Evolutionary conservation across 1,284 basidiomycete genomes (phyloP).

Genomic region (Ustilago nuda): DNA sequence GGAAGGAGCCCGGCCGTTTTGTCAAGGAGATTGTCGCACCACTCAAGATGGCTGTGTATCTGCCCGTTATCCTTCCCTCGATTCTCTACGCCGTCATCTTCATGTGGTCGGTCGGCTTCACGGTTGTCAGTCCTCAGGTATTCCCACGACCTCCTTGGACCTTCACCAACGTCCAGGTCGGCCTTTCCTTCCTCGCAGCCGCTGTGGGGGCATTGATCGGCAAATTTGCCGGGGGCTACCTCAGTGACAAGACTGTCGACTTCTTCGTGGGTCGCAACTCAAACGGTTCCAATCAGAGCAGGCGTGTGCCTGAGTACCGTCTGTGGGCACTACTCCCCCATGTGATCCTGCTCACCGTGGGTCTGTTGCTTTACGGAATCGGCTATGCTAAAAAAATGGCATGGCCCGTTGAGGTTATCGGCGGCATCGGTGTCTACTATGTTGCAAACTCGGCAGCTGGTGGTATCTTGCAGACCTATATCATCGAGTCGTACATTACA

Average conservation of each 20-base stretch:
- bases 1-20: conserved; percentile 65
- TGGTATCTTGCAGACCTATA: conserved; percentile 60
- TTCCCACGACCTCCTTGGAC: conserved; percentile 67
- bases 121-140: conserved; percentile 66
- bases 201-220: conserved; percentile 68
- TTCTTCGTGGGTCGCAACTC: conserved; percentile 58
- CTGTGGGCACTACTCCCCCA: conserved; percentile 66
- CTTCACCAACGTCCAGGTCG: conserved; percentile 64
- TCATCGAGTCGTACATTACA: conserved; percentile 67
- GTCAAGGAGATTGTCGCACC: conserved; percentile 56
- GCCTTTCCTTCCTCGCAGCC: conserved; percentile 66
- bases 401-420: conserved; percentile 69
- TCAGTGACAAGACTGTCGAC: conserved; percentile 64
- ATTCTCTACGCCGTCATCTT: conserved; percentile 69
- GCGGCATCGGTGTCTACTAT: conserved; percentile 68
- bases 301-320: conserved; percentile 69
- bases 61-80: conserved; percentile 55
- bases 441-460: conserved; percentile 38
- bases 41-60: conserved; percentile 52
- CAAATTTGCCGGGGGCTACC: conserved; percentile 67
- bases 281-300: conserved; percentile 19
- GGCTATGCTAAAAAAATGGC: conserved; percentile 56
- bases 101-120: conserved; percentile 68
- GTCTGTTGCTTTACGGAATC: conserved; percentile 65
- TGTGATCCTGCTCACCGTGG: conserved; percentile 63